phyloP scores from a whole-genome alignment of 352 stramenopile species.

The Globisporangium mamillatum region DNA sequence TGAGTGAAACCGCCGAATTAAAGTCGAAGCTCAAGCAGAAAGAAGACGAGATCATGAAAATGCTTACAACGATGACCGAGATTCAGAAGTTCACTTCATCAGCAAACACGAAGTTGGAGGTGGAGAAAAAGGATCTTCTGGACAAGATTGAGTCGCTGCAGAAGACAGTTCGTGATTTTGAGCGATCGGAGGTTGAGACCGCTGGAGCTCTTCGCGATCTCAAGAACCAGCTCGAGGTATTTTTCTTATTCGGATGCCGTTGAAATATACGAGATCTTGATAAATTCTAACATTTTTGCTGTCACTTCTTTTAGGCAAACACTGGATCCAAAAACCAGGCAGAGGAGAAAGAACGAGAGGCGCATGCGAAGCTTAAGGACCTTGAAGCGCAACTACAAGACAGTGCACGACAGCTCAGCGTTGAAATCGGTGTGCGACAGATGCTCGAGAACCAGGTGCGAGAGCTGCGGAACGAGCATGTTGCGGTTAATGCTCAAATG shows the following conservation, averaged over 20 bases:
- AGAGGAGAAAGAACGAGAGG: slow-evolving; percentile 33
- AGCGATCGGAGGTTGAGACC: slow-evolving; percentile 49
- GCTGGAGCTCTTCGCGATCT: slow-evolving; percentile 45
- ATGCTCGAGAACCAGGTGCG: slow-evolving; percentile 71
- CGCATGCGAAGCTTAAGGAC: slow-evolving; percentile 38
- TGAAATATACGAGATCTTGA: background rate
- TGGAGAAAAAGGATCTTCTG: slow-evolving; percentile 62
- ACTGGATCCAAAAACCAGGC: slow-evolving; percentile 25
- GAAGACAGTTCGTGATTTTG: slow-evolving; percentile 39
- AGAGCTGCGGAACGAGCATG: slow-evolving; percentile 68
- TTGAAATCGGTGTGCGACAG: slow-evolving; percentile 61
- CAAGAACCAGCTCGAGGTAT: slow-evolving; percentile 46
- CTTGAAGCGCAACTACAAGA: slow-evolving; percentile 54
- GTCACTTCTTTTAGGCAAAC: slow-evolving; percentile 22
- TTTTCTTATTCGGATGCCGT: background rate
- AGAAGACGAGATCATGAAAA: slow-evolving; percentile 61
- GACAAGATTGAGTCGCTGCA: slow-evolving; percentile 64
- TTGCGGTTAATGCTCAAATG: slow-evolving; percentile 79
- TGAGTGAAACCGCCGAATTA: slow-evolving; percentile 40
- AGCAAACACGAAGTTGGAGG: slow-evolving; percentile 59
- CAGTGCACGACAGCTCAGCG: slow-evolving; percentile 47
- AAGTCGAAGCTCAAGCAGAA: slow-evolving; percentile 67
- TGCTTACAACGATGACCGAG: slow-evolving; percentile 68
- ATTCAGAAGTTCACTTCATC: slow-evolving; percentile 74
- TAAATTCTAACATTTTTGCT: slow-evolving; percentile 3